phyloP scores from a whole-genome alignment of 2,329 filamentous ascomycete species.

The Alternaria sp. region DNA sequence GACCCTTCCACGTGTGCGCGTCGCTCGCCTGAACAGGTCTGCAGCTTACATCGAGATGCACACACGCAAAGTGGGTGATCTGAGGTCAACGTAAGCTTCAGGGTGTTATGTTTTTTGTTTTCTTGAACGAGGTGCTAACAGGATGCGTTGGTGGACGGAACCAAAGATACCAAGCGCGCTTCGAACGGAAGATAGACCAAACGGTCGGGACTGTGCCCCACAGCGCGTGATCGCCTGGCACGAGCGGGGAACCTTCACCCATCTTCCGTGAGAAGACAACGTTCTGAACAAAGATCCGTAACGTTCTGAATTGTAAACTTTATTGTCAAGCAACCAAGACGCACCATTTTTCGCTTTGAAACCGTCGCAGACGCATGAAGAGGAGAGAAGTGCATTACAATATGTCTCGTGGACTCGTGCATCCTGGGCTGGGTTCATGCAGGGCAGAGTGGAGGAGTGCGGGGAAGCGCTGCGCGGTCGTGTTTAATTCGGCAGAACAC shows the following conservation, averaged over 20 bases:
- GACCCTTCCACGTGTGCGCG: background rate
- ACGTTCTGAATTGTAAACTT: background rate
- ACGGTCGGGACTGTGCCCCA: constrained; percentile 10
- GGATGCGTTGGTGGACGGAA: background rate
- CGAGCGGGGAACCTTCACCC: constrained; percentile 3
- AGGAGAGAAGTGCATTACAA: background rate
- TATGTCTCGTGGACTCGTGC: background rate
- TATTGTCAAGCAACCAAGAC: background rate
- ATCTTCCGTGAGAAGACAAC: background rate
- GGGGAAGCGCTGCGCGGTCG: constrained; percentile 24
- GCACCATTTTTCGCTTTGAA: background rate
- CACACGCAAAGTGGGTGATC: background rate
- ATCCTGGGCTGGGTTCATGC: constrained; percentile 19
- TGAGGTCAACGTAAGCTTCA: background rate
- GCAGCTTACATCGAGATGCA: background rate
- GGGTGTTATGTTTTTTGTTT: background rate
- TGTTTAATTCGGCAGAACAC: constrained; percentile 27
- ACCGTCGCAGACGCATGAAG: background rate
- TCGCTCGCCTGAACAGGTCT: background rate
- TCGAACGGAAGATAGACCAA: constrained; percentile 3
- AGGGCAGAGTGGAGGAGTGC: constrained; percentile 19
- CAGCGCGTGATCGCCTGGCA: constrained; percentile 6
- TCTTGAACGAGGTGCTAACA: background rate
- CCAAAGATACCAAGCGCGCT: background rate
- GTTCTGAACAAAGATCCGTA: background rate